phyloP scores from a whole-genome alignment of 1,284 basidiomycete species.

The Bondarzewia mesenterica region DNA sequence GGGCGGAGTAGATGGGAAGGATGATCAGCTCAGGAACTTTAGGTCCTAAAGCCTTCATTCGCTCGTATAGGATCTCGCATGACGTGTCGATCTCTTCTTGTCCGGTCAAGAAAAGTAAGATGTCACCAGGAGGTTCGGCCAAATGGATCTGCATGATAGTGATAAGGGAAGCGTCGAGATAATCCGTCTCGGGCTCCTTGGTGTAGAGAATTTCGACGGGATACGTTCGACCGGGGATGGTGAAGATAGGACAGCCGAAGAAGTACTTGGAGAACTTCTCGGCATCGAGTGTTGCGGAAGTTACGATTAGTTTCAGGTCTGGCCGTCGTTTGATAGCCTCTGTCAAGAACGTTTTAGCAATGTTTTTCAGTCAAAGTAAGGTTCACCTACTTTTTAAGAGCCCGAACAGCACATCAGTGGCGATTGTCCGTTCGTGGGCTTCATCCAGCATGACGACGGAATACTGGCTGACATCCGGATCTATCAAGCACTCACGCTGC shows the following conservation, averaged over 20 bases:
- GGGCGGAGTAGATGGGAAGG: constrained; percentile 94
- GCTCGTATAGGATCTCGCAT: constrained; percentile 95
- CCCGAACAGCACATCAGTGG: constrained; percentile 96
- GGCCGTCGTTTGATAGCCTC: constrained; percentile 91
- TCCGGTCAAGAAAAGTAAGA: constrained; percentile 95
- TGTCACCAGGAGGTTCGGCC: constrained; percentile 94
- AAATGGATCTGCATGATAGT: constrained; percentile 99
- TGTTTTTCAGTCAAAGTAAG: constrained; percentile 11
- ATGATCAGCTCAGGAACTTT: constrained; percentile 97
- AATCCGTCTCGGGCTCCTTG: constrained; percentile 98
- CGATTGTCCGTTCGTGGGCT: constrained; percentile 96
- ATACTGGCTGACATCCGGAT: constrained; percentile 89
- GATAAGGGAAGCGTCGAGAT: constrained; percentile 95
- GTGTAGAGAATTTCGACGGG: constrained; percentile 97
- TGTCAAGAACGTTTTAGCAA: constrained; percentile 28
- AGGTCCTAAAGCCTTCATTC: constrained; percentile 95
- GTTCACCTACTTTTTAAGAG: constrained; percentile 81
- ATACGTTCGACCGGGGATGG: constrained; percentile 98
- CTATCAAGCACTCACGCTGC: constrained; percentile 92
- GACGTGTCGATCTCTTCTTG: constrained; percentile 98
- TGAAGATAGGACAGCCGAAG: constrained; percentile 97
- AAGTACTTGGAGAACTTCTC: constrained; percentile 99
- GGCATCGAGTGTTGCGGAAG: constrained; percentile 97
- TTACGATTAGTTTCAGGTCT: constrained; percentile 96
- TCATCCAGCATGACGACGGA: constrained; percentile 98